Evolutionary conservation across 768 basidiomycete species (phyloP), one percentile per base, ranked within the genome.

Genomic region (Suillus occidentalis): DNA sequence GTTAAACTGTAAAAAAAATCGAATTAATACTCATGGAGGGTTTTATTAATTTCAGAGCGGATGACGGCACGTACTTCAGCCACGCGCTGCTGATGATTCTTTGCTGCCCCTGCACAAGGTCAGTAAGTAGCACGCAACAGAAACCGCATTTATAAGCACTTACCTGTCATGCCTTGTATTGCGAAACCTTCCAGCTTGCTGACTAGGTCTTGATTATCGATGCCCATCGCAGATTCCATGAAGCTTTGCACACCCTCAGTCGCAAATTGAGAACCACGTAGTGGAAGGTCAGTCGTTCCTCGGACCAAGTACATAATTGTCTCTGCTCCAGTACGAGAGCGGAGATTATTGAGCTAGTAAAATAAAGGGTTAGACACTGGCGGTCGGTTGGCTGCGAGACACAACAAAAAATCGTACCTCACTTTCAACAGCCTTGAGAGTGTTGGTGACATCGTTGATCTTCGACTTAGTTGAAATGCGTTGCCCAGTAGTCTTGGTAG

Each of bases 171-270:
- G 34, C 64, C 64, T 16, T 65, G 58, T 13, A 65, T 37, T 0
- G 47, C 58, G 34, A 65, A 65, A 4, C 64, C 64, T 34, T 65
- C 64, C 64, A 65, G 53, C 43, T 60, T 65, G 40, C 31, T 65
- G 25, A 65, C 58, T 4, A 65, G 22, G 37, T 65, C 64, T 40
- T 65, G 59, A n/a, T 43, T 36, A 43, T 61, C 28, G 0, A 65
- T 61, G 22, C 52, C 37, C 56, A 67, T 65, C 0, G 22, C 37
- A 7, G 60, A 62, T 10, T n/a, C 45, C 63, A 67, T 65, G 43
- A 67, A 64, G 14, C 60, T 25, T 10, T 58, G 20, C 5, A 67
- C n/a, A 1, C 63, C 60, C 10, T 43, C 40, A 13, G 63, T 65
- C 10, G 47, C 36, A 59, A 61, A 65, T 16, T 36, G 16, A 40